Base-by-base conservation (phyloP, 306 rosid genomes). In the Quercus robur region DNA sequence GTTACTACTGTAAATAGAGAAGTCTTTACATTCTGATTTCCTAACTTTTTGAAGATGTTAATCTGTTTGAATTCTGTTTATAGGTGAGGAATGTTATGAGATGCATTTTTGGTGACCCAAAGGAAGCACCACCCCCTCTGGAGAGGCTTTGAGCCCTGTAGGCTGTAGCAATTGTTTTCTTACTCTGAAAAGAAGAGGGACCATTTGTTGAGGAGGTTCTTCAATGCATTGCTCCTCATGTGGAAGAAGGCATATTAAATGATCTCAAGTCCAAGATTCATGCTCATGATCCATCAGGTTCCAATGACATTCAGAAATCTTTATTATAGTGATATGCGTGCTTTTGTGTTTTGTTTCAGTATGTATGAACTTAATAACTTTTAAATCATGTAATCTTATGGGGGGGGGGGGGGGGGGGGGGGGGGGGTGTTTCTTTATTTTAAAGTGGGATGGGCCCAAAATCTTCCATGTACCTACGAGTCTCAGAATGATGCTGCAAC, bases 401-500 rank as follows among this genome's bases (percentile, higher is more conserved):
- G 20, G 15, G 2, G 55, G 33, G 49, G 30, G 2, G 55, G 33
- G 49, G 30, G 30, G 30, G 30, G 30, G 30, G 31, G 0, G 4
- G 4, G 31, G 31, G 30, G 4, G 28, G 3, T 2, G 30, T 28
- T 56, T 74, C n/a, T 84, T 78, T 74, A 8, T 67, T 49, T 61
- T 74, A 38, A 74, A 96, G 98, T 93, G 99, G 88, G 99, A 93
- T 23, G 99, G 87, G 91, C 91, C 84, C 88, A 94, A 75, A 78
- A 85, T 87, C 91, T 96, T 85, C 88, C 87, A 70, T 96, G 98
- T 89, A 89, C 98, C 85, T 91, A 91, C 89, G 89, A 86, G 88
- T 91, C 98, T 76, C 96, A 97, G 86, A 89, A 96, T 72, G 99
- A 96, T 81, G 98, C 98, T 76, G 97, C 99, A 79, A 98, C 99